A percentile compares a stretch with the other conserved stretches of the same genome.
These are phyloP conservation scores for Polymyxa betae DNA, from an alignment of 208 protist genomes.

Conservation along the genomic window DNA sequence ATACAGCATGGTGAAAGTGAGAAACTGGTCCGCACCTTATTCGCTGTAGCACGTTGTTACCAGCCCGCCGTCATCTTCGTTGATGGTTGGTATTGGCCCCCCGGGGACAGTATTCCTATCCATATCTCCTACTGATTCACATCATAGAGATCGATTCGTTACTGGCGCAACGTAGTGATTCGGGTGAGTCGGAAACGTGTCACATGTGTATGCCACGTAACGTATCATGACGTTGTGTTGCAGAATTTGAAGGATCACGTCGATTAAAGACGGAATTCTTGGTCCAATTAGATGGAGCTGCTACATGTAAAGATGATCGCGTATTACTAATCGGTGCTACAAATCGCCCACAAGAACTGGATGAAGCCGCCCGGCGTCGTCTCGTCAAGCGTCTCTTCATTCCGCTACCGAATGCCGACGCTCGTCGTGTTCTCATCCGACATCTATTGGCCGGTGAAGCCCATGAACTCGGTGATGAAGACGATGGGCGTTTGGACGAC, in stretches of 20 bases:
- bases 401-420: slow-evolving; percentile 79
- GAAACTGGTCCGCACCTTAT: slow-evolving; percentile 81
- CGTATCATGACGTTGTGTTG: not conserved
- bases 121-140: not conserved
- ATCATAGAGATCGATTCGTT: slow-evolving; percentile 40
- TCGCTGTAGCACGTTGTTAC: slow-evolving; percentile 74
- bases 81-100: too few relatives aligned
- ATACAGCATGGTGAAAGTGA: slow-evolving; percentile 67
- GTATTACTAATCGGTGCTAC: slow-evolving; percentile 78
- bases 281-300: slow-evolving; percentile 83
- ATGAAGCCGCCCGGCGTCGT: slow-evolving; percentile 85
- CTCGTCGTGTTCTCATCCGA: slow-evolving; percentile 71
- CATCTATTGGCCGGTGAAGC: slow-evolving; percentile 62
- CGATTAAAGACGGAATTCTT: slow-evolving; percentile 92
- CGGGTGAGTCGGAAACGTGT: not conserved
- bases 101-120: not conserved
- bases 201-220: too few relatives aligned
- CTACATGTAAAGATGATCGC: slow-evolving; percentile 63
- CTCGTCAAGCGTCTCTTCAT: slow-evolving; percentile 83
- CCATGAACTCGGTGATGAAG: not conserved
- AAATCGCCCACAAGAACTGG: slow-evolving; percentile 87
- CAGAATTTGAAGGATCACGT: slow-evolving; percentile 44
- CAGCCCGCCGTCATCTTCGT: slow-evolving; percentile 83
- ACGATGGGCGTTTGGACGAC: slow-evolving; percentile 1
- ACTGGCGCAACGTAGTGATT: slow-evolving; percentile 14